Evolutionary conservation across 495 filamentous ascomycete species (phyloP).

Genomic region (Platismatia glauca): DNA sequence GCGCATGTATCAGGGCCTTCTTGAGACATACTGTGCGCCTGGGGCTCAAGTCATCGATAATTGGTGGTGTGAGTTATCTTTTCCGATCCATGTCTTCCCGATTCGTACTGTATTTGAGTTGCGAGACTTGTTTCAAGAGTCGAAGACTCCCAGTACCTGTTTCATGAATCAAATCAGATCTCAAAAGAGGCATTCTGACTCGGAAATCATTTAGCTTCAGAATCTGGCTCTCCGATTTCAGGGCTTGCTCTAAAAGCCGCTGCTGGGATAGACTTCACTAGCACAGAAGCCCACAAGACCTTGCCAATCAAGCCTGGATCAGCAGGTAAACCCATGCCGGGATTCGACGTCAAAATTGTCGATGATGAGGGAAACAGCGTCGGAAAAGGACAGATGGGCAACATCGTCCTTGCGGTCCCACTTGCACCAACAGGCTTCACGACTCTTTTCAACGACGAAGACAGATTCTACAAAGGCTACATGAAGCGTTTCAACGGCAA

Average conservation of each 20-base stretch:
- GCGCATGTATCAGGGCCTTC: constrained; percentile 62
- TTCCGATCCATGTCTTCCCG: too few relatives aligned
- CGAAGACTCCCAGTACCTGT: too few relatives aligned
- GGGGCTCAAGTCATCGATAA: constrained; percentile 75
- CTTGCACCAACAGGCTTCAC: constrained; percentile 80
- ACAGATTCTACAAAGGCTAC: constrained; percentile 74
- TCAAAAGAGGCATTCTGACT: too few relatives aligned
- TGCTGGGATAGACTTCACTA: constrained; percentile 27
- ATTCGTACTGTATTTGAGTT: too few relatives aligned
- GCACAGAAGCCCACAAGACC: constrained; percentile 26
- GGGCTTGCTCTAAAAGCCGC: constrained; percentile 53
- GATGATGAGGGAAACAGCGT: constrained; percentile 69
- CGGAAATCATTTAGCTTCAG: too few relatives aligned
- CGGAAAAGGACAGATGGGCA: constrained; percentile 65
- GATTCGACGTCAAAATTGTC: constrained; percentile 77
- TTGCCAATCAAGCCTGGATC: constrained; percentile 68
- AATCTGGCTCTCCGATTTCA: constrained; percentile 83
- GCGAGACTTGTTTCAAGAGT: too few relatives aligned
- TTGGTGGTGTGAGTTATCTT: too few relatives aligned
- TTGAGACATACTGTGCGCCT: constrained; percentile 52
- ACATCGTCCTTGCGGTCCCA: constrained; percentile 76
- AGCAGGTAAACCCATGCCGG: constrained; percentile 82
- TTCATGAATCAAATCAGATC: too few relatives aligned
- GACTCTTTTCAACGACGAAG: constrained; percentile 74
- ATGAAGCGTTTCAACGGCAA: constrained; percentile 66